phyloP scores from a whole-genome alignment of 805 yeast species.

The Candida insectorum region DNA sequence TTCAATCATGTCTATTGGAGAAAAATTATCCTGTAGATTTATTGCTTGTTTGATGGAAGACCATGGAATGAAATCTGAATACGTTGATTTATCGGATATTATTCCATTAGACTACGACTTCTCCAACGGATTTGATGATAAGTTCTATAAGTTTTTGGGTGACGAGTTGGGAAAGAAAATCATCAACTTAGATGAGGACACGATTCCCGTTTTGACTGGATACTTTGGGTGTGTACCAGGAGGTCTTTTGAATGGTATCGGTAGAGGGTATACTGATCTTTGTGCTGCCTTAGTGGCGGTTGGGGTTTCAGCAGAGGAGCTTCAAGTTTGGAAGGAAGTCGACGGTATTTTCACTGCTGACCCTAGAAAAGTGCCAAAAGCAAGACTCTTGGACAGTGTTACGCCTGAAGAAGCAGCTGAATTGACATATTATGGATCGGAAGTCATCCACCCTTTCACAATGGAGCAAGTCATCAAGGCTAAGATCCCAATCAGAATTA shows the following conservation, averaged over 20 bases:
- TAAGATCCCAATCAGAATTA: conserved; percentile 92
- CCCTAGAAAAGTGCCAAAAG: conserved; percentile 90
- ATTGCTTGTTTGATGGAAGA: conserved; percentile 85
- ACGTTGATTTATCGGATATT: conserved; percentile 73
- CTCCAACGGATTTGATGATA: conserved; percentile 60
- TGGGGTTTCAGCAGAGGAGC: conserved; percentile 85
- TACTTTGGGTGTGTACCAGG: conserved; percentile 96
- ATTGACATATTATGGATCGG: conserved; percentile 94
- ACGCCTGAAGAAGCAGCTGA: conserved; percentile 99
- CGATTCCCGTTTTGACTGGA: conserved; percentile 91
- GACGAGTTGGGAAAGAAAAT: conserved; percentile 50
- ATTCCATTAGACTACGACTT: conserved; percentile 61
- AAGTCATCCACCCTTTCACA: conserved; percentile 97
- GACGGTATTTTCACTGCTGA: conserved; percentile 99
- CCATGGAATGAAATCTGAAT: conserved; percentile 71
- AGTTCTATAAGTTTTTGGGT: conserved; percentile 58
- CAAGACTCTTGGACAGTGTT: conserved; percentile 78
- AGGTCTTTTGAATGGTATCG: conserved; percentile 87
- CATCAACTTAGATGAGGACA: conserved; percentile 32
- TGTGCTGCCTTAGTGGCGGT: conserved; percentile 97
- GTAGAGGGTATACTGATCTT: conserved; percentile 95
- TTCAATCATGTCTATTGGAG: conserved; percentile 89
- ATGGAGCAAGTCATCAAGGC: conserved; percentile 99
- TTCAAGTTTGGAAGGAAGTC: conserved; percentile 98
- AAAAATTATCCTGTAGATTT: conserved; percentile 84